Evolutionary conservation across 106 monocot genomes (phyloP).

Genomic region (Allium fistulosum): DNA sequence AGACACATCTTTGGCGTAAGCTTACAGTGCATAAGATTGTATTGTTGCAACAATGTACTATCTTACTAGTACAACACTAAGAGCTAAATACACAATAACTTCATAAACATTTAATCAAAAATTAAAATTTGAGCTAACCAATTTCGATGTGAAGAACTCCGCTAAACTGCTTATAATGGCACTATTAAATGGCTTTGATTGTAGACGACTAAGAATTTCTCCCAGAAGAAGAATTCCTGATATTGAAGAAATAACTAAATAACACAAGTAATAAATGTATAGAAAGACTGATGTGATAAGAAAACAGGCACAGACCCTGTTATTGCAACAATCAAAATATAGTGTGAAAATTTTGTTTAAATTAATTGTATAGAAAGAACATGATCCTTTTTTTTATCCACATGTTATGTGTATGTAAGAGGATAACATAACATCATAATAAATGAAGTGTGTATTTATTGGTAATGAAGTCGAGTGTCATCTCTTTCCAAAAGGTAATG

Average conservation of each 20-base stretch:
- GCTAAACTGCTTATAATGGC: constrained; percentile 43
- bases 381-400: neutral
- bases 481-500: too few relatives aligned
- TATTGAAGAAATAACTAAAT: constrained; percentile 1
- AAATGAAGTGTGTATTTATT: neutral
- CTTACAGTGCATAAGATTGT: too few relatives aligned
- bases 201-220: constrained; percentile 49
- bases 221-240: constrained; percentile 69
- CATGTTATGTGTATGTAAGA: neutral
- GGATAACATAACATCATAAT: neutral
- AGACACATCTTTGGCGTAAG: too few relatives aligned
- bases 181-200: constrained; percentile 40
- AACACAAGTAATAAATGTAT: neutral
- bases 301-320: too few relatives aligned
- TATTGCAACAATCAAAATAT: neutral
- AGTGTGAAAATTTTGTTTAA: neutral
- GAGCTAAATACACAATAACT: too few relatives aligned
- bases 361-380: neutral
- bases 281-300: too few relatives aligned
- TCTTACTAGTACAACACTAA: too few relatives aligned
- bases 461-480: too few relatives aligned
- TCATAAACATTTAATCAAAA: neutral
- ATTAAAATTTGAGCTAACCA: constrained; percentile 49
- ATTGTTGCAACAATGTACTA: too few relatives aligned
- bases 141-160: constrained; percentile 69